Base-by-base conservation (phyloP, 805 yeast species). In the Candida quercuum region DNA sequence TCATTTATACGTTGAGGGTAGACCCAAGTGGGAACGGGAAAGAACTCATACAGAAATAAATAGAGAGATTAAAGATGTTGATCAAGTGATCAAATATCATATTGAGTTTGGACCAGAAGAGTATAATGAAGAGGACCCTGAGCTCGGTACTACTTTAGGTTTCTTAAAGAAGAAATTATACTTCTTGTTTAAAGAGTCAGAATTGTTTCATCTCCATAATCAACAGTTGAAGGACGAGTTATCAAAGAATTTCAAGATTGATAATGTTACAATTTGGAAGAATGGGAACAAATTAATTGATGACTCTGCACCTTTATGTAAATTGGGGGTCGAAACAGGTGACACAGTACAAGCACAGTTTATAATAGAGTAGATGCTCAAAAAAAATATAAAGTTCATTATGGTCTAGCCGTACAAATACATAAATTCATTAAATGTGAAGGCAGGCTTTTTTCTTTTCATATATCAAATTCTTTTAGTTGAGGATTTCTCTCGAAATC, bases 61-160 rank as follows among this genome's bases (percentile, higher is more conserved):
- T 14, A 26, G 18, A 14, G 6, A 14, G 11, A 17, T 51, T 6
- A 43, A 47, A 5, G 40, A 45, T 2, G 43, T 49, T 7, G 37
- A 42, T 12, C 44, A 41, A 5, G 36, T 64, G 16, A 37, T 82
- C 23, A 65, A 64, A 19, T 85, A 79, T 54, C 84, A 83, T 56
- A 69, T 83, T 47, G 94, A 85, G 54, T 86, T 86, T 58, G 76
- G 85, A 22, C 93, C 94, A 0, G 89, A 81, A 48, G 95, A 86
- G 49, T 85, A 76, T 53, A 42, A 56, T 24, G 41, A 60, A 47
- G 72, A 72, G 43, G 74, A 84, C 39, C 81, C 79, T 5, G 89
- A 76, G 41, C 71, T 67, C 35, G 95, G 95, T 1, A 76, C 89
- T 9, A 74, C 80, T 15, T 67, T 89, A 24, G 71, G 66, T 14